These are phyloP conservation scores for Halenospora varia DNA, from an alignment of 495 filamentous ascomycete species.

Conservation along the genomic window DNA sequence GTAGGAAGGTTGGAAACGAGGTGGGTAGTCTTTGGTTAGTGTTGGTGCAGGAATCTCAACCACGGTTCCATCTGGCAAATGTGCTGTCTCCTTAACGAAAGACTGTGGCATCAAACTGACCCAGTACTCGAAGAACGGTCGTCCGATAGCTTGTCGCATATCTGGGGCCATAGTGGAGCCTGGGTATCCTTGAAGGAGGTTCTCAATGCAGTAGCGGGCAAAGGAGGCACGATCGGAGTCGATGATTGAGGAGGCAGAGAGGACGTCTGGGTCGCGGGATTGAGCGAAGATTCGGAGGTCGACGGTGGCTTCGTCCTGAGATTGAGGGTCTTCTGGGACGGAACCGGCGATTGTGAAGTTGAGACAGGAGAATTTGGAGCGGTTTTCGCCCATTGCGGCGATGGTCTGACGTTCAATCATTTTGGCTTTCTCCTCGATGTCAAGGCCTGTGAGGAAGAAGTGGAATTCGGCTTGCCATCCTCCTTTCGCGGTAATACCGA, in stretches of 20 bases:
- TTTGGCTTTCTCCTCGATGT: slow-evolving; percentile 16
- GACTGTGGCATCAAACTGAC: slow-evolving; percentile 29
- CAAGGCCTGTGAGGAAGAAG: slow-evolving; percentile 13
- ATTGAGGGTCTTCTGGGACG: slow-evolving; percentile 23
- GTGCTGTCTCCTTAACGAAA: slow-evolving; percentile 23
- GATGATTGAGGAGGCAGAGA: slow-evolving; percentile 8
- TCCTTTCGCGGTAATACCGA: background rate
- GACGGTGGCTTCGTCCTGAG: slow-evolving; percentile 32
- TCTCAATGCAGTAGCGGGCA: slow-evolving; percentile 22
- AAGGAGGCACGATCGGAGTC: slow-evolving; percentile 27
- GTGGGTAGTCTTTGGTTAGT: slow-evolving; percentile 10
- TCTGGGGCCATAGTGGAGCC: slow-evolving; percentile 34
- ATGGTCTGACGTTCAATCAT: background rate
- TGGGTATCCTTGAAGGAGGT: slow-evolving; percentile 32
- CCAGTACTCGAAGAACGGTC: slow-evolving; percentile 29
- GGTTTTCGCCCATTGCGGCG: background rate
- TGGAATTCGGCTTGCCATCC: slow-evolving; percentile 9
- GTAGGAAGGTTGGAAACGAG: background rate
- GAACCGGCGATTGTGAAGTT: slow-evolving; percentile 30
- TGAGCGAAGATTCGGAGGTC: slow-evolving; percentile 33
- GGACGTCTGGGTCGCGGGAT: slow-evolving; percentile 1
- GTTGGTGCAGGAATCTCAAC: slow-evolving; percentile 26
- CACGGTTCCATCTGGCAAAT: slow-evolving; percentile 17
- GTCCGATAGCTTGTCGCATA: slow-evolving; percentile 22
- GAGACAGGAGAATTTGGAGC: slow-evolving; percentile 21